phyloP scores from a whole-genome alignment of 129 eudicot genomes.

The Chrysanthemum makinoi region DNA sequence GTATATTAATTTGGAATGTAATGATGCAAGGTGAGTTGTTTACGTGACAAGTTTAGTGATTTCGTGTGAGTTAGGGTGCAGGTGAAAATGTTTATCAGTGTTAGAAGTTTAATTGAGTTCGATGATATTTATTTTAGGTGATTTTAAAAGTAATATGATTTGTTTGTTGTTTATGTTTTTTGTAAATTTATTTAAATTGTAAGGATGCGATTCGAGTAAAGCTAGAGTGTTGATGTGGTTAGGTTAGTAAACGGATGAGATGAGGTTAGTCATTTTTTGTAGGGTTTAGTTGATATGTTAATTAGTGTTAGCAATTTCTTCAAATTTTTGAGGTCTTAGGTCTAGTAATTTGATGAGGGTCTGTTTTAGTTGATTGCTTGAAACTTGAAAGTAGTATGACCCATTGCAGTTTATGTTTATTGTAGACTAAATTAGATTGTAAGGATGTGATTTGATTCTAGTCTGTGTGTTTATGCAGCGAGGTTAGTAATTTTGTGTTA shows the following conservation, averaged over 20 bases:
- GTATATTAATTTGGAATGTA: not conserved
- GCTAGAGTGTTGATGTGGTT: too few species aligned
- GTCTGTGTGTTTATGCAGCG: not conserved
- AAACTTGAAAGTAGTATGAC: too few species aligned
- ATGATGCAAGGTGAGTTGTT: not conserved
- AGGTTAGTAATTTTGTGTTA: constrained; percentile 22
- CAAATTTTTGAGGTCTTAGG: too few species aligned
- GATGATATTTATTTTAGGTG: constrained; percentile 6
- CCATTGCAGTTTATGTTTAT: too few species aligned
- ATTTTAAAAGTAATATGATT: constrained; percentile 9
- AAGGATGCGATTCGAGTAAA: not conserved
- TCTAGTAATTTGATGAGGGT: too few species aligned
- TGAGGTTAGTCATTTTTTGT: too few species aligned
- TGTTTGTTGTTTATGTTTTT: constrained; percentile 12
- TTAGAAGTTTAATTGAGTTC: constrained; percentile 12
- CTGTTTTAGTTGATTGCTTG: too few species aligned
- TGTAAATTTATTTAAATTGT: constrained; percentile 7
- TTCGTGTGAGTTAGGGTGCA: constrained; percentile 45
- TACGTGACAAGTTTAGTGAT: constrained; percentile 14
- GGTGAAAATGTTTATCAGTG: constrained; percentile 8
- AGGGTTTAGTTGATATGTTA: too few species aligned
- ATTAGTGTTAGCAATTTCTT: too few species aligned
- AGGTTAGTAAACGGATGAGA: too few species aligned
- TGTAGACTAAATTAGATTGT: constrained; percentile 2
- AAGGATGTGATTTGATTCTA: not conserved